A percentile compares a stretch with the other conserved stretches of the same genome.
These are phyloP conservation scores for Rhododendron williamsianum DNA, from an alignment of 148 eudicot species.

Conservation along the genomic window DNA sequence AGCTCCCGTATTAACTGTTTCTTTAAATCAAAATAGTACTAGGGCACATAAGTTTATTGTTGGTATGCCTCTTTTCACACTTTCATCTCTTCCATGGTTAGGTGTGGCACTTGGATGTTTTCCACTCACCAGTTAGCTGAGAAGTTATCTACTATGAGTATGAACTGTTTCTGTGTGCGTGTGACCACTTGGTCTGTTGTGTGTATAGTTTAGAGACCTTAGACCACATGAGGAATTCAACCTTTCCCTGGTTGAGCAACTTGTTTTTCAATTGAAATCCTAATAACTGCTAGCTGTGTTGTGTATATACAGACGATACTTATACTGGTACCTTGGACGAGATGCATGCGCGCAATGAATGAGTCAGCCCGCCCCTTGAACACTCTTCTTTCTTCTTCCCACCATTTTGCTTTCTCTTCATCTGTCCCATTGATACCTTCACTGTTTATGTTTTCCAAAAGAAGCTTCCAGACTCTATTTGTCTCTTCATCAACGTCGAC, in stretches of 20 bases:
- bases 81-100: neutral
- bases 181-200: neutral
- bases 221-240: neutral
- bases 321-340: constrained; percentile 72
- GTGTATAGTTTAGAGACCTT: neutral
- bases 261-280: neutral
- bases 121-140: neutral
- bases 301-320: neutral
- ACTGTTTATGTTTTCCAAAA: constrained; percentile 65
- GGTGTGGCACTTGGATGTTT: neutral
- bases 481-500: constrained; percentile 98
- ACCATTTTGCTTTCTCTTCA: constrained; percentile 88
- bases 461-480: constrained; percentile 75
- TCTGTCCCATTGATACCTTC: constrained; percentile 90
- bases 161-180: neutral
- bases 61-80: neutral
- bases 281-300: neutral
- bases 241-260: neutral
- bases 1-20: neutral
- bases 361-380: constrained; percentile 85
- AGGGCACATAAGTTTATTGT: neutral
- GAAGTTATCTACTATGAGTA: neutral
- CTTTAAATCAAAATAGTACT: neutral
- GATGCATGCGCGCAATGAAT: constrained; percentile 94
- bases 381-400: constrained; percentile 80